Percentiles rank a stretch among this genome's conserved stretches.
phyloP scores from a whole-genome alignment of 1,284 basidiomycete species.

The Ustilago trichophora region DNA sequence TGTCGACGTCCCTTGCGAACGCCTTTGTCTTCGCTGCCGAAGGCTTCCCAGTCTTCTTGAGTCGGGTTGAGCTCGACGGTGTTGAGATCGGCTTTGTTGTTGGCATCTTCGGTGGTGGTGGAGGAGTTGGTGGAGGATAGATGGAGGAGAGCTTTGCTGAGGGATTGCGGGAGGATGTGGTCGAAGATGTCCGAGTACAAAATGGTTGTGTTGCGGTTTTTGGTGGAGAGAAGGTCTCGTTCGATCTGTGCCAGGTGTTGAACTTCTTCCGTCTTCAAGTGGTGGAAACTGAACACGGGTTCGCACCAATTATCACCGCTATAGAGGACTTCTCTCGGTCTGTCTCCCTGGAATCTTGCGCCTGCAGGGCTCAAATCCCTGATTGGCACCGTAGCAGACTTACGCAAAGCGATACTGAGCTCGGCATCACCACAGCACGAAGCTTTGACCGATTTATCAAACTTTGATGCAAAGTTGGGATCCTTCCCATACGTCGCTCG shows the following conservation, averaged over 20 bases:
- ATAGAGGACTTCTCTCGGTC: constrained; percentile 21
- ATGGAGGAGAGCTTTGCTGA: background rate
- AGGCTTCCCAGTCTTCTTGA: constrained; percentile 21
- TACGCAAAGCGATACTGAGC: constrained; percentile 26
- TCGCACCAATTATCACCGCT: constrained; percentile 23
- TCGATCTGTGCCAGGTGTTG: constrained; percentile 6
- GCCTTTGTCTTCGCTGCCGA: constrained; percentile 4
- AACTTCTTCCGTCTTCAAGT: constrained; percentile 17
- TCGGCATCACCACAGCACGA: constrained; percentile 44
- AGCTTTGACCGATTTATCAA: constrained; percentile 11
- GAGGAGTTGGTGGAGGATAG: no score
- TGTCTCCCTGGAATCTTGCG: constrained; percentile 13
- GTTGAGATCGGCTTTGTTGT: background rate
- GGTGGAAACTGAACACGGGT: constrained; percentile 30
- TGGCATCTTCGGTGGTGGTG: no score
- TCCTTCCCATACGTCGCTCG: constrained; percentile 23
- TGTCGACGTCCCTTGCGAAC: background rate
- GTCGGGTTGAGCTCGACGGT: constrained; percentile 15
- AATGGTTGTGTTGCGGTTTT: constrained; percentile 3
- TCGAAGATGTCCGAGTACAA: constrained; percentile 28
- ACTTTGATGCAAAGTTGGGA: constrained; percentile 11
- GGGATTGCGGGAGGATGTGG: constrained; percentile 6
- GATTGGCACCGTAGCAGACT: constrained; percentile 9
- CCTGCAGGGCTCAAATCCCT: constrained; percentile 10
- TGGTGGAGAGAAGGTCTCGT: constrained; percentile 1